Evolutionary conservation across 2,329 filamentous ascomycete genomes (phyloP), one percentile per base, ranked within the genome.

Genomic region (Fusarium proliferatum): DNA sequence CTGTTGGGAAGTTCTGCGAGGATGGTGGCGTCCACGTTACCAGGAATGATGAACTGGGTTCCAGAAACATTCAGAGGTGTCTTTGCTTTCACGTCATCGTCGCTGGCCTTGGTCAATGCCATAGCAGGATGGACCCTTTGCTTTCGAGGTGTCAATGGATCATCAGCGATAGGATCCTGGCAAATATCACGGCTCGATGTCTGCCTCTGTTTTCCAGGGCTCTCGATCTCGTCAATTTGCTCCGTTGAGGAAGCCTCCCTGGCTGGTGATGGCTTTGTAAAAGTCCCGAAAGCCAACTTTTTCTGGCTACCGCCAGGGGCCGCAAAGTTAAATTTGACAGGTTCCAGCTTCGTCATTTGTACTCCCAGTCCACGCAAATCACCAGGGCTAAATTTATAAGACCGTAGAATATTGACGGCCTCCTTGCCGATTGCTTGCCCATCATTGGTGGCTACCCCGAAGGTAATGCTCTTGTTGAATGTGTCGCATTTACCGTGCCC

Each of bases 401-500:
- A 91, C 61, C 93, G 91, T 61, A 99, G 83, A 58, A 98, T 93
- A 0, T 92, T 91, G n/a, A 97, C 86, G 0, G 95, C 93, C 81
- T 98, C 95, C 79, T 93, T 95, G 0, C 91, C 91, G 43, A 98
- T 88, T 3, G 89, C 81, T 34, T 92, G 89, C 34, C 89, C 88
- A 58, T 90, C 88, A 79, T 97, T 93, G 0, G 96, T 98, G 8
- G 95, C 91, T 21, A 98, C 90, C 2, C 96, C 95, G 68, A 99
- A 92, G 4, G 91, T 81, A 13, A 92, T 82, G 76, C 94, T 97
- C 81, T 97, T 98, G 85, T 94, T 98, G 85, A 95, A 97, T 0
- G 91, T 93, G 79, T 99, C 96, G 79, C 96, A 99, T 82, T 95
- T 96, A 3, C 96, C 96, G 82, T 98, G 96, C 0, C 96, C 96